A percentile compares a stretch with the other conserved stretches of the same genome.
These are phyloP conservation scores for Calendula officinalis DNA, from an alignment of 129 eudicot species.

Conservation along the genomic window DNA sequence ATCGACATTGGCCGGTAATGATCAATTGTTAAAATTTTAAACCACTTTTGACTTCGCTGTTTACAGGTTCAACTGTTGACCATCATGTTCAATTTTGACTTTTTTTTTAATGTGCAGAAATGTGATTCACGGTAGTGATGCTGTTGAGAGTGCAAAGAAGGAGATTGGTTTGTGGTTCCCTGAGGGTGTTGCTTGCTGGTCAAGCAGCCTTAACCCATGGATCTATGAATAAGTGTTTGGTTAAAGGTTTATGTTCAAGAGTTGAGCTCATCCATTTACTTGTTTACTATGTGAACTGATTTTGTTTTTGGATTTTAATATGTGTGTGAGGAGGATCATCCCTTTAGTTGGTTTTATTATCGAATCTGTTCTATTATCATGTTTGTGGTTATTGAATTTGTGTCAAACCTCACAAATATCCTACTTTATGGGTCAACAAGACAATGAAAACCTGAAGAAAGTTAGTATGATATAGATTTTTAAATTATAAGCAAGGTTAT, in stretches of 20 bases:
- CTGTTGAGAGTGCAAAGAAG: slow-evolving; percentile 84
- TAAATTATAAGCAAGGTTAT: too few relatives aligned
- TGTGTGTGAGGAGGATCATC: neutral
- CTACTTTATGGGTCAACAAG: too few relatives aligned
- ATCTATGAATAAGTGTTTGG: slow-evolving; percentile 53
- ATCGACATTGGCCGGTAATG: slow-evolving; percentile 87
- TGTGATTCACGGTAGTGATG: slow-evolving; percentile 94
- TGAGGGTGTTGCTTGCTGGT: slow-evolving; percentile 75
- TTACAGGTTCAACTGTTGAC: neutral
- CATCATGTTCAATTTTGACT: neutral
- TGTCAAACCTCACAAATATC: neutral
- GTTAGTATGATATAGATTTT: too few relatives aligned
- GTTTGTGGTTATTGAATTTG: neutral
- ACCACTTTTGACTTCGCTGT: neutral
- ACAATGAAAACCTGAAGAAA: too few relatives aligned
- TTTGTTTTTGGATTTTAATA: slow-evolving; percentile 19
- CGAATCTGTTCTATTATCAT: neutral
- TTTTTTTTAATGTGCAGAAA: slow-evolving; percentile 49
- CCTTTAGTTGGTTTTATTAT: slow-evolving; percentile 13
- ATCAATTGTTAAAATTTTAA: neutral
- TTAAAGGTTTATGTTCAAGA: neutral
- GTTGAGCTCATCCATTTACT: neutral
- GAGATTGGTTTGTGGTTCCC: slow-evolving; percentile 98
- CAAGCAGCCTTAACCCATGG: slow-evolving; percentile 85
- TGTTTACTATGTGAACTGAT: slow-evolving; percentile 19